Conservation (phyloP, 2,329 filamentous ascomycete species). For the Diaporthe citriasiana region DNA sequence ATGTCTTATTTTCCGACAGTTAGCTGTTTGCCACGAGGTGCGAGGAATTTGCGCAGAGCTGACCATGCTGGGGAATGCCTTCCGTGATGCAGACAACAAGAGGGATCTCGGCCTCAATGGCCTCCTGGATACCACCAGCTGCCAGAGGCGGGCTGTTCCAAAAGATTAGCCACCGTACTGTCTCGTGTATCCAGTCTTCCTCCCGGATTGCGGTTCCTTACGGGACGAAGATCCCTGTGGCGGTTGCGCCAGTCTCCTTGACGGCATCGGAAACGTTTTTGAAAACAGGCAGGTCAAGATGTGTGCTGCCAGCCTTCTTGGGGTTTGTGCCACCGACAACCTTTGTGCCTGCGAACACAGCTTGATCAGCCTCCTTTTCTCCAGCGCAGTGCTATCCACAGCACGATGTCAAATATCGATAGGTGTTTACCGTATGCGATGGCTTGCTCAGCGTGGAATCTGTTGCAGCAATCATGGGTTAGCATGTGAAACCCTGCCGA, state of each 20-base stretch:
- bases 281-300: constrained; percentile 95
- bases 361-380: constrained; percentile 37
- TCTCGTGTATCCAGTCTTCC: not conserved
- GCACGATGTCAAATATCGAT: not conserved
- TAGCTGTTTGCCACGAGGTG: constrained; percentile 39
- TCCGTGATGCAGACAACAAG: constrained; percentile 98
- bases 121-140: constrained; percentile 96
- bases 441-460: constrained; percentile 97
- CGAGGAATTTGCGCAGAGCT: constrained; percentile 50
- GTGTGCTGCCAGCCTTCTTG: constrained; percentile 94
- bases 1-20: constrained; percentile 77
- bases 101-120: constrained; percentile 91
- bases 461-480: constrained; percentile 59
- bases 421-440: constrained; percentile 91
- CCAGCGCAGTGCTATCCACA: not conserved
- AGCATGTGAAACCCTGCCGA: constrained; percentile 32
- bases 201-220: constrained; percentile 70
- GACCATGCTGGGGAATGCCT: constrained; percentile 97
- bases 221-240: constrained; percentile 97
- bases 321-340: constrained; percentile 99
- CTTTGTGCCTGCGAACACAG: constrained; percentile 79
- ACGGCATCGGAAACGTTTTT: constrained; percentile 89
- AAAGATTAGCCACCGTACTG: constrained; percentile 22
- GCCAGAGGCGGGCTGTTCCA: constrained; percentile 83
- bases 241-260: constrained; percentile 90